Evolutionary conservation across 2,329 filamentous ascomycete genomes (phyloP), one percentile per base, ranked within the genome.

Genomic region (Fusarium oligoseptatum): DNA sequence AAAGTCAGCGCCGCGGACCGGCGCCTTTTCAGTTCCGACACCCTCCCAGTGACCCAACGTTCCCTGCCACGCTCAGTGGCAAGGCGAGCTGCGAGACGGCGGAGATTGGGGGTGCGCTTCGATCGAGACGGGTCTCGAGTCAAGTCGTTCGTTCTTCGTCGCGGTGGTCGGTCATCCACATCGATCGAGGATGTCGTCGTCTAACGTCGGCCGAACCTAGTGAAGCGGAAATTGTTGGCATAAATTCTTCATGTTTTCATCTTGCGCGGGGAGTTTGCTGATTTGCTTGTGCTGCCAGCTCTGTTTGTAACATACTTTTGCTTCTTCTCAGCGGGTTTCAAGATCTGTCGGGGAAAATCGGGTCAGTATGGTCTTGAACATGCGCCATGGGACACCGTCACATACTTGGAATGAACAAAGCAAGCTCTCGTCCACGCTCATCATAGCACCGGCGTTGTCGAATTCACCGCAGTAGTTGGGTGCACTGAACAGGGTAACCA

Each of bases 311-410:
- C 95, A 89, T 97, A 98, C 95, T 98, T 98, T 94, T 98, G 96
- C 93, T 99, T 99, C 93, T 99, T 99, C 91, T 99, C 97, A 85
- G 97, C 97, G 82, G 97, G 97, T 89, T 98, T 99, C 88, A 99
- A 90, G 83, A 99, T 98, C 95, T 97, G 79, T 32, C 64, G 36
- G 15, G 32, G 15, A 32, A 29, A 29, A 14, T 39, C 17, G 32
- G 34, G 65, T 78, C 55, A 77, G 74, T 20, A 66, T 32, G 32
- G n/a, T 36, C 39, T 10, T 14, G 17, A 32, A 6, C 37, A 41
- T 32, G 34, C 12, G 41, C 14, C 6, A 15, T 11, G 50, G 37
- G 17, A 11, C 17, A 8, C 45, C 27, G 56, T 14, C 29, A 83
- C 87, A 65, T 78, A 97, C 94, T 94, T 98, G 97, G 93, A 99